A percentile compares a stretch with the other conserved stretches of the same genome.
These are phyloP conservation scores for Boletus subparvulus DNA, from an alignment of 768 basidiomycete genomes.

Conservation along the genomic window DNA sequence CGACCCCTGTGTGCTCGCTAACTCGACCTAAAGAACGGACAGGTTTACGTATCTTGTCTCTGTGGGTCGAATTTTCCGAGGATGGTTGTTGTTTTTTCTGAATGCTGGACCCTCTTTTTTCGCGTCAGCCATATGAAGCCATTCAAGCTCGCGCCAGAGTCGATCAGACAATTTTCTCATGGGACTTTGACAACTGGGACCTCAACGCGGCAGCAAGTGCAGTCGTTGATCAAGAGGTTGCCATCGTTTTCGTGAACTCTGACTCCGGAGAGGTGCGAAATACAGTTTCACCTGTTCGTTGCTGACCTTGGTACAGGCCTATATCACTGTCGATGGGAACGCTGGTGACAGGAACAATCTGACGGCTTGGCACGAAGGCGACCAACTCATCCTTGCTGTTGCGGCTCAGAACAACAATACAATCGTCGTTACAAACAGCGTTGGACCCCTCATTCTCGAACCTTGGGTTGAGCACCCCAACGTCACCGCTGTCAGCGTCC, in stretches of 20 bases:
- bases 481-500: slow-evolving; percentile 58
- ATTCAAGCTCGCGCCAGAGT: slow-evolving; percentile 70
- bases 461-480: slow-evolving; percentile 77
- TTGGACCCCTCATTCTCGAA: slow-evolving; percentile 70
- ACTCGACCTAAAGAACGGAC: slow-evolving; percentile 45
- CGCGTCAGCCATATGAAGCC: slow-evolving; percentile 67
- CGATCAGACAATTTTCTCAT: slow-evolving; percentile 64
- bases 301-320: slow-evolving; percentile 34
- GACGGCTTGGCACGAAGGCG: slow-evolving; percentile 38
- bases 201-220: slow-evolving; percentile 47
- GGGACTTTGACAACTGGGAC: slow-evolving; percentile 72
- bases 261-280: slow-evolving; percentile 72
- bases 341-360: slow-evolving; percentile 39
- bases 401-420: slow-evolving; percentile 74
- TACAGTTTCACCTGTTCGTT: not conserved
- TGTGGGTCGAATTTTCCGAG: slow-evolving; percentile 37
- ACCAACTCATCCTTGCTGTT: slow-evolving; percentile 48
- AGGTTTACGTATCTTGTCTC: slow-evolving; percentile 79
- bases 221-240: slow-evolving; percentile 54
- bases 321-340: slow-evolving; percentile 59
- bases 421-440: slow-evolving; percentile 76
- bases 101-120: not conserved
- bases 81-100: not conserved
- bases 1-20: not conserved
- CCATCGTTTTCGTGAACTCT: slow-evolving; percentile 78